Conservation (phyloP, 805 yeast genomes). For the Myxozyma neglecta region DNA sequence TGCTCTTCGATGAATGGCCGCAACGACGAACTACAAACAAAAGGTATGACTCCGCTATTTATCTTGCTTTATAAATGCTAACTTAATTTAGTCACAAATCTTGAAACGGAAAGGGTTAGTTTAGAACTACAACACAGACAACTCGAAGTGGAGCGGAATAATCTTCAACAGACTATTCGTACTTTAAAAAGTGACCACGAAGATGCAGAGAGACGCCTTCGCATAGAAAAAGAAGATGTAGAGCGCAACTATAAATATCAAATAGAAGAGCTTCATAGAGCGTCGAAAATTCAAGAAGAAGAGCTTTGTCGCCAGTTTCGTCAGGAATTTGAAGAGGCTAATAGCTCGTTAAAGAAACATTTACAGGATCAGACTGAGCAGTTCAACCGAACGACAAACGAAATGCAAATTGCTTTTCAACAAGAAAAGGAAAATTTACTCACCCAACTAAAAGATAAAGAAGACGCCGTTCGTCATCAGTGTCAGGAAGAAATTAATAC, state of each 20-base stretch:
- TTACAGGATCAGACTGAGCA: background rate
- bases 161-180: constrained; percentile 37
- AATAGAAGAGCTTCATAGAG: constrained; percentile 37
- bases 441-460: background rate
- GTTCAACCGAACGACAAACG: background rate
- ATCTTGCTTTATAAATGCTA: background rate
- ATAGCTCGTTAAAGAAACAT: background rate
- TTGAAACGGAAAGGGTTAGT: constrained; percentile 44
- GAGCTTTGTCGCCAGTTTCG: constrained; percentile 5
- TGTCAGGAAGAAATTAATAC: background rate
- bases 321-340: background rate
- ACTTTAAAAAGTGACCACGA: constrained; percentile 35
- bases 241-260: constrained; percentile 41
- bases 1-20: background rate
- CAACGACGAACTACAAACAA: constrained; percentile 16
- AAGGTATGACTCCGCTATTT: background rate
- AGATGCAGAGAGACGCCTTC: constrained; percentile 39
- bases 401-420: background rate
- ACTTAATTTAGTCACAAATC: constrained; percentile 21
- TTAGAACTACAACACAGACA: constrained; percentile 44
- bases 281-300: constrained; percentile 39
- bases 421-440: background rate
- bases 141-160: constrained; percentile 1
- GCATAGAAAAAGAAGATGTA: constrained; percentile 44
- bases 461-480: background rate